A percentile compares a stretch with the other conserved stretches of the same genome.
phyloP scores from a whole-genome alignment of 2,329 filamentous ascomycete species.

The Talaromyces sp. region DNA sequence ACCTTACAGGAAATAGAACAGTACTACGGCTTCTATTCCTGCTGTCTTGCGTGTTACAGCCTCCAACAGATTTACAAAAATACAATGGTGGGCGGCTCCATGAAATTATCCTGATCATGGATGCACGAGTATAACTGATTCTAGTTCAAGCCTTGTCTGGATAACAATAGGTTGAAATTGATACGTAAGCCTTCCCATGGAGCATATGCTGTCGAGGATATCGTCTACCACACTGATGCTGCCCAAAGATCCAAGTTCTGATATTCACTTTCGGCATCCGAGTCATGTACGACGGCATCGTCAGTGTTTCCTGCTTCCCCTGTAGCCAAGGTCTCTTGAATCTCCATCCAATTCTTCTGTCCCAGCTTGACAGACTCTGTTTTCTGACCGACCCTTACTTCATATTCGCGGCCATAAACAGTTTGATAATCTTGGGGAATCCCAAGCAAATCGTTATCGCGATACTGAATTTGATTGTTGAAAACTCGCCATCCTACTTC shows the following conservation, averaged over 20 bases:
- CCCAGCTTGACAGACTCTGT: background rate
- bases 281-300: background rate
- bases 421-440: background rate
- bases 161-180: too few relatives aligned
- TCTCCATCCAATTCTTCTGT: too few relatives aligned
- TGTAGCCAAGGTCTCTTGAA: too few relatives aligned
- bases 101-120: background rate
- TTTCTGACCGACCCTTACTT: background rate
- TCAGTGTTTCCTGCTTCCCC: too few relatives aligned
- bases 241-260: too few relatives aligned
- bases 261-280: too few relatives aligned
- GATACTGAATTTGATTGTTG: background rate
- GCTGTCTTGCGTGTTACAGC: background rate
- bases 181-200: too few relatives aligned
- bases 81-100: background rate
- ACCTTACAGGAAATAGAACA: background rate
- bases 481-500: background rate
- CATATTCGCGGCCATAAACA: background rate
- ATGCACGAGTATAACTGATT: background rate
- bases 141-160: background rate
- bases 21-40: background rate
- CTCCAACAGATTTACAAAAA: background rate
- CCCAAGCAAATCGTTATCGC: background rate
- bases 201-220: too few relatives aligned
- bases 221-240: too few relatives aligned